Evolutionary conservation across 768 basidiomycete genomes (phyloP).

Genomic region (Rubroboletus pulcherrimus): DNA sequence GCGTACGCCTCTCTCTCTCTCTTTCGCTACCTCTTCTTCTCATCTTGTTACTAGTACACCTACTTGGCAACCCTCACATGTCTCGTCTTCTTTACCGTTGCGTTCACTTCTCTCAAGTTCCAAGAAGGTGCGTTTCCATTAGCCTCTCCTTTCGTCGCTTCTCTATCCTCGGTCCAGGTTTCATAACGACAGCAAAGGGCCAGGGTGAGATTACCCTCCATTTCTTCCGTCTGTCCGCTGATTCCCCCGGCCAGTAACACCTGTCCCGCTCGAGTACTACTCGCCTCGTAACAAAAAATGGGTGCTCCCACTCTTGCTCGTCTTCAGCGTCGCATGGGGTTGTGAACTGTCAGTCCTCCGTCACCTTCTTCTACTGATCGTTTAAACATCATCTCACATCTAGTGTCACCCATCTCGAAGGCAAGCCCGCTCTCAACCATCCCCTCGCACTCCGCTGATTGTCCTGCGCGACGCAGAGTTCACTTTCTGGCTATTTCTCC

Average conservation of each 20-base stretch:
- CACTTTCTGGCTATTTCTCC: slow-evolving; percentile 78
- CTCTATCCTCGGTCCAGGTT: slow-evolving; percentile 14
- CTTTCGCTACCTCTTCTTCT: slow-evolving; percentile 2
- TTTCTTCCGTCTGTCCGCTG: neutral
- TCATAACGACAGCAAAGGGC: slow-evolving; percentile 8
- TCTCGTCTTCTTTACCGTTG: slow-evolving; percentile 59
- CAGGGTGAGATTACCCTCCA: slow-evolving; percentile 7
- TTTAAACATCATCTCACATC: neutral
- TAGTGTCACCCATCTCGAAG: slow-evolving; percentile 81
- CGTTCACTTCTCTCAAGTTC: slow-evolving; percentile 65
- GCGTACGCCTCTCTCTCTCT: slow-evolving; percentile 44
- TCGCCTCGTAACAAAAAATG: slow-evolving; percentile 39
- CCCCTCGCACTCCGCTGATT: slow-evolving; percentile 4
- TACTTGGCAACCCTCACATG: slow-evolving; percentile 69
- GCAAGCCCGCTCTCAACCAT: slow-evolving; percentile 30
- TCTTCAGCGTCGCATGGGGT: slow-evolving; percentile 71
- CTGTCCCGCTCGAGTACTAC: slow-evolving; percentile 57
- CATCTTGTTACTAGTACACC: slow-evolving; percentile 54
- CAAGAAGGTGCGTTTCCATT: slow-evolving; percentile 51
- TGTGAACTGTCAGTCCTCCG: slow-evolving; percentile 59
- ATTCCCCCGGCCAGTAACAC: slow-evolving; percentile 41
- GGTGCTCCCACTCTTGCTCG: slow-evolving; percentile 67
- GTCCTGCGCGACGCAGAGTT: slow-evolving; percentile 45
- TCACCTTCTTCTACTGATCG: neutral
- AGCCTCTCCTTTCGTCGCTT: neutral